Evolutionary conservation across 2,329 filamentous ascomycete species (phyloP).

Genomic region (Ophiostoma ulmi): DNA sequence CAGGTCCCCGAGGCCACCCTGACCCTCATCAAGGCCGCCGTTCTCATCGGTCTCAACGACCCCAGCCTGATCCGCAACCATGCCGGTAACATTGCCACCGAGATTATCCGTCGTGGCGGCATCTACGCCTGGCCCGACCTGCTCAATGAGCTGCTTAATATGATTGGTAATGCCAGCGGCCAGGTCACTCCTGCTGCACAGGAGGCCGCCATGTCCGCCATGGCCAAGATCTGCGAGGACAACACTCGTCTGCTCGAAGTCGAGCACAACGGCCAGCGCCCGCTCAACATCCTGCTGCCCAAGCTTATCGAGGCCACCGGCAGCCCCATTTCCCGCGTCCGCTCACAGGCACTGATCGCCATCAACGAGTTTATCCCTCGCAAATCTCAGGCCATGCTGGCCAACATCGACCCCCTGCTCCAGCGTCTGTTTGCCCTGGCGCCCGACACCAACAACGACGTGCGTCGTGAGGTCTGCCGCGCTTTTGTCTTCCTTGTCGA

Average conservation of each 20-base stretch:
- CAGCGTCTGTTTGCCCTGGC: slow-evolving; percentile 78
- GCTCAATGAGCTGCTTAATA: slow-evolving; percentile 71
- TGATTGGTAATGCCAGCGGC: slow-evolving; percentile 68
- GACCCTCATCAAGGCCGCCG: slow-evolving; percentile 70
- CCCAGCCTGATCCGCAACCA: slow-evolving; percentile 81
- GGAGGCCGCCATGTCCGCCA: slow-evolving; percentile 87
- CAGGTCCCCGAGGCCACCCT: slow-evolving; percentile 69
- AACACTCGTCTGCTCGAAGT: slow-evolving; percentile 80
- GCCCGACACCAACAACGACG: slow-evolving; percentile 69
- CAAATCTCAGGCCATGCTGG: slow-evolving; percentile 74
- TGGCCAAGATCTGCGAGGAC: slow-evolving; percentile 96
- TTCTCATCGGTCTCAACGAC: slow-evolving; percentile 77
- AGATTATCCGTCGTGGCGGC: slow-evolving; percentile 78
- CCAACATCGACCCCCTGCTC: slow-evolving; percentile 74
- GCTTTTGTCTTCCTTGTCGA: slow-evolving; percentile 91
- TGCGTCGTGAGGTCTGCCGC: slow-evolving; percentile 87
- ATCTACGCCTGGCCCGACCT: slow-evolving; percentile 88
- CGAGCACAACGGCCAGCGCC: slow-evolving; percentile 82
- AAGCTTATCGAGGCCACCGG: slow-evolving; percentile 84
- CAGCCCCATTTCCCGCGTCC: slow-evolving; percentile 69
- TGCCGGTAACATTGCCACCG: slow-evolving; percentile 89
- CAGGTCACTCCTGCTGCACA: slow-evolving; percentile 67
- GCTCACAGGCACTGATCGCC: slow-evolving; percentile 70
- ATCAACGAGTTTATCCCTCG: slow-evolving; percentile 90
- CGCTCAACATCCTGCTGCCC: slow-evolving; percentile 81